Conservation (phyloP, 1,139 yeast genomes). For the Geotrichum australiense region DNA sequence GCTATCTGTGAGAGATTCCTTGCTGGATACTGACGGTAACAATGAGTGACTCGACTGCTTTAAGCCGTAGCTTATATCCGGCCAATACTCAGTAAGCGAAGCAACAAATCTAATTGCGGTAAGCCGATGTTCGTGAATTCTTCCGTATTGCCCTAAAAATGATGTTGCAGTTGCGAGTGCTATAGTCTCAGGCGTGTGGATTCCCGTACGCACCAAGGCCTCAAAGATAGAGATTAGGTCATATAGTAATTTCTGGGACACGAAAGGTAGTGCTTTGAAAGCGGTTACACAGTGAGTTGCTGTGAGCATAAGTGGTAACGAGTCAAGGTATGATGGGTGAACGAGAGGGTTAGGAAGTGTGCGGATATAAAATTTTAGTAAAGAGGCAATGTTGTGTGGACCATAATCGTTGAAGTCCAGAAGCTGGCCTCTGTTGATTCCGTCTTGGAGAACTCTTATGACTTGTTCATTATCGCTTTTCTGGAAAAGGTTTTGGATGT, state of each 20-base stretch:
- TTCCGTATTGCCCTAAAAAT: conserved; percentile 27
- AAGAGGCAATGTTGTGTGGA: conserved; percentile 34
- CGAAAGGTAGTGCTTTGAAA: conserved; percentile 21
- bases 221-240: conserved; percentile 22
- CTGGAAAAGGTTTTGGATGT: conserved; percentile 28
- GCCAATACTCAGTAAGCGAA: conserved; percentile 30
- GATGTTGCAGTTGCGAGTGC: conserved; percentile 29
- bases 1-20: conserved; percentile 4
- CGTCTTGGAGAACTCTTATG: conserved; percentile 31
- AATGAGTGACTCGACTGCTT: too few relatives aligned
- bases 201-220: conserved; percentile 19
- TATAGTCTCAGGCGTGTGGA: conserved; percentile 15
- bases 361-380: conserved; percentile 34
- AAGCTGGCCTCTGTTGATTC: conserved; percentile 37
- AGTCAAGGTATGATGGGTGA: conserved; percentile 13
- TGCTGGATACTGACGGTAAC: conserved; percentile 1
- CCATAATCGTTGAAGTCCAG: conserved; percentile 35
- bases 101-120: conserved; percentile 26
- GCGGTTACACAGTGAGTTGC: conserved; percentile 25
- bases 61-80: too few relatives aligned
- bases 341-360: conserved; percentile 35
- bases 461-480: conserved; percentile 23
- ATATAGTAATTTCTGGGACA: conserved; percentile 22
- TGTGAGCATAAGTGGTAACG: conserved; percentile 10
- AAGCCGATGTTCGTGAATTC: conserved; percentile 26